Base-by-base conservation (phyloP, 345 rosid species). In the Atalantia buxifolia region DNA sequence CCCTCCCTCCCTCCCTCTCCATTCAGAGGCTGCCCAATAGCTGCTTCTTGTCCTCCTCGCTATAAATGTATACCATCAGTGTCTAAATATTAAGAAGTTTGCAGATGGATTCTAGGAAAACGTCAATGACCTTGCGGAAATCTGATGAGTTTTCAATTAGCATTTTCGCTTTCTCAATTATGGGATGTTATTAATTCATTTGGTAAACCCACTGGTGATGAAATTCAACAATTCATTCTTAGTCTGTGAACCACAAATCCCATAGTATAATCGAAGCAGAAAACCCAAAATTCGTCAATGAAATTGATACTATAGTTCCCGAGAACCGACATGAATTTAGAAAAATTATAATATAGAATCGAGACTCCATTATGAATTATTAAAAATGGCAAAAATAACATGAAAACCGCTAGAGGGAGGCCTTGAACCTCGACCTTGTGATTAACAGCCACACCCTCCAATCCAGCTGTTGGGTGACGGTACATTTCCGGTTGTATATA, bases 391-490 rank as follows among this genome's bases (percentile, higher is more conserved):
- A 22, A 57, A 57, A 57, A 21, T 22, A 42, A 42, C 36, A 35
- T 6, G 36, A 35, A 35, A 7, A 9, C n/a, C 68, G 68, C 77
- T 63, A 28, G 69, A 88, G 19, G 87, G 74, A 82, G 86, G 85
- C 86, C 28, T 88, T 73, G 89, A 88, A 86, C 86, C 87, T 56
- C 84, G 81, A 83, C 86, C 89, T 83, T 84, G 84, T 83, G 84
- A 87, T 89, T 85, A 85, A 87, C 84, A 84, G 83, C 86, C 83
- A 81, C 87, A 87, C 86, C 83, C 83, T 84, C 87, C 36, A 6
- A 35, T 6, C 36, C 36, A 35, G 36, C 36, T 35, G 36, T 35
- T 35, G 7, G 36, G 36, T 6, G 36, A 7, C 5, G 36, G 36
- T 35, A 1, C 7, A 35, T 35, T 35, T 35, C 7, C 7, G 1